phyloP scores from a whole-genome alignment of 2,329 filamentous ascomycete species.

The Cytospora piceae region DNA sequence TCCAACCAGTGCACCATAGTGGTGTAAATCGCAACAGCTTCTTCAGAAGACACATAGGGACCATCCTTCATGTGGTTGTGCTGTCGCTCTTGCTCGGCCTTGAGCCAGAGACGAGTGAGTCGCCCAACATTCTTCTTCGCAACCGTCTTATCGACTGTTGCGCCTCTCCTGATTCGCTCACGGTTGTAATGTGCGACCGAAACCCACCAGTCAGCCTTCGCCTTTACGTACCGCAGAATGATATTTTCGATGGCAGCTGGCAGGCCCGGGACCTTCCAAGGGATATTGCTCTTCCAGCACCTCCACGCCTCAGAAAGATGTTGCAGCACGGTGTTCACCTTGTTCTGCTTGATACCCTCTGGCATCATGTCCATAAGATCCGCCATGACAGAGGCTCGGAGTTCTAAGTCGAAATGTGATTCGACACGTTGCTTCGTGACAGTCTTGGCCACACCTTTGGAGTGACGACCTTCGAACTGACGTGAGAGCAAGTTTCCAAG shows the following conservation, averaged over 20 bases:
- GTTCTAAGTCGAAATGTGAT: conserved; percentile 95
- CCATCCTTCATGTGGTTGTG: conserved; percentile 99
- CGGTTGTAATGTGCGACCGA: conserved; percentile 99
- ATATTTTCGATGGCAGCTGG: conserved; percentile 98
- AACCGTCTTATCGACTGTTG: conserved; percentile 98
- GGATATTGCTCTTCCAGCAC: conserved; percentile 99
- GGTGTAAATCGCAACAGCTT: conserved; percentile 98
- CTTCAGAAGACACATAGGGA: conserved; percentile 96
- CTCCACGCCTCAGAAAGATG: conserved; percentile 98
- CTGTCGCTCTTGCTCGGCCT: conserved; percentile 96
- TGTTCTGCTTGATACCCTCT: conserved; percentile 98
- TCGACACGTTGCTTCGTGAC: conserved; percentile 99
- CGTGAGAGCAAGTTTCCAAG: conserved; percentile 94
- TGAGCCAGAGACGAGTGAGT: conserved; percentile 92
- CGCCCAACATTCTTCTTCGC: conserved; percentile 98
- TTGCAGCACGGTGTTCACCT: conserved; percentile 96
- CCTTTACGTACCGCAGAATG: conserved; percentile 97
- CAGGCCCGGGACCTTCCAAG: conserved; percentile 97
- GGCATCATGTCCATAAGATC: conserved; percentile 99
- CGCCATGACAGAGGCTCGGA: conserved; percentile 97
- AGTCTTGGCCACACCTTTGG: conserved; percentile 98
- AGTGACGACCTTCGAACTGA: conserved; percentile 97
- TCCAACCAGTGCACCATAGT: conserved; percentile 99
- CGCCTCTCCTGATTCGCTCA: conserved; percentile 92
- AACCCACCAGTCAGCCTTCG: conserved; percentile 99